Conservation (phyloP, 2,329 filamentous ascomycete species). For the Aureobasidium lini region DNA sequence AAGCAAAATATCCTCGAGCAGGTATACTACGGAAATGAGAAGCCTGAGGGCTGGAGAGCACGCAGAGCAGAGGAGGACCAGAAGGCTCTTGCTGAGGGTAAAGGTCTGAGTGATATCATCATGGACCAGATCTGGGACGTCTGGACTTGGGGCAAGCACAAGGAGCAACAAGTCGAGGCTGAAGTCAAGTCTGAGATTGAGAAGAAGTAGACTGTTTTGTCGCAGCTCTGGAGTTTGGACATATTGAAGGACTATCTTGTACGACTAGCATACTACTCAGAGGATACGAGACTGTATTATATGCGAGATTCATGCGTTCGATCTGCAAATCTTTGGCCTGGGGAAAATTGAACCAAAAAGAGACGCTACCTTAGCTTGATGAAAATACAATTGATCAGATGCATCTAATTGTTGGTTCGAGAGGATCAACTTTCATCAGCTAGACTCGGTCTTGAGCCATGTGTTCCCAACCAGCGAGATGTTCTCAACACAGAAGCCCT, state of each 20-base stretch:
- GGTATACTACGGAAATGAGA: slow-evolving; percentile 32
- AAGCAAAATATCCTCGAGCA: slow-evolving; percentile 25
- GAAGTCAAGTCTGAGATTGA: slow-evolving; percentile 4
- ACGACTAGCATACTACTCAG: neutral
- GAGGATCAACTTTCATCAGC: no score
- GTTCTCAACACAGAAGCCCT: neutral
- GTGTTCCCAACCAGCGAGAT: neutral
- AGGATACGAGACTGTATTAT: neutral
- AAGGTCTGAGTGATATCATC: slow-evolving; percentile 32
- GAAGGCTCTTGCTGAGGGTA: slow-evolving; percentile 33
- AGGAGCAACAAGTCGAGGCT: slow-evolving; percentile 18
- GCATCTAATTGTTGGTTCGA: no score
- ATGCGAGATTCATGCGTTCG: neutral
- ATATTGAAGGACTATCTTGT: neutral
- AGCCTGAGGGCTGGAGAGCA: slow-evolving; percentile 38
- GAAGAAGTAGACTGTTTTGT: neutral
- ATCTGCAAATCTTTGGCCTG: no score
- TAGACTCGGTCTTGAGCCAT: no score
- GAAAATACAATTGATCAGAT: no score
- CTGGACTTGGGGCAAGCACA: slow-evolving; percentile 18
- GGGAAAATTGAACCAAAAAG: no score
- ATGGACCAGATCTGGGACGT: slow-evolving; percentile 28
- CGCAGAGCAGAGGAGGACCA: slow-evolving; percentile 37
- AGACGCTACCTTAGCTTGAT: no score
- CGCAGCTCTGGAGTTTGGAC: neutral